Percentiles rank a stretch among this genome's conserved stretches.
Conservation (phyloP, 176 grass and related monocot genomes). For the Olyra latifolia region DNA sequence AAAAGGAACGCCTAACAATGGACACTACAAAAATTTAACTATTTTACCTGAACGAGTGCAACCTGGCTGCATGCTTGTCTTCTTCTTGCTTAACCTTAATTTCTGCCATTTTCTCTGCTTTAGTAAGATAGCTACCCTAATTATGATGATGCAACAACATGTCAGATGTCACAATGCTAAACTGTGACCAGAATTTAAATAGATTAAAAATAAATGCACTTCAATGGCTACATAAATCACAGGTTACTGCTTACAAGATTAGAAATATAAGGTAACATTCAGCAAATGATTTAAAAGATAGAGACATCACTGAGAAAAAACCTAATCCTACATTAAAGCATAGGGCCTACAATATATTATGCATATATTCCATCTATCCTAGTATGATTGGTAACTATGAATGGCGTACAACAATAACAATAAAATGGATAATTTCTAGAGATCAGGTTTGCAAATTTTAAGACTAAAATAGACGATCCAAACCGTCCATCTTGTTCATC, state of each 20-base stretch:
- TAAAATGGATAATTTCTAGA: neutral
- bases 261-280: conserved; percentile 13
- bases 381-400: neutral
- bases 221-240: neutral
- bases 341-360: conserved; percentile 3
- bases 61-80: conserved; percentile 70
- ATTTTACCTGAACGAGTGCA: conserved; percentile 81
- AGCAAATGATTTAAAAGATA: conserved; percentile 14
- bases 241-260: neutral
- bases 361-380: neutral
- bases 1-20: conserved; percentile 9
- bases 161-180: neutral
- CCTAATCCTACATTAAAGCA: neutral
- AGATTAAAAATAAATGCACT: neutral
- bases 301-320: neutral
- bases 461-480: no score
- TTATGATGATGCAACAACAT: conserved; percentile 5
- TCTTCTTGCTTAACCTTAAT: conserved; percentile 85
- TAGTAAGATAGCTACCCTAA: conserved; percentile 82
- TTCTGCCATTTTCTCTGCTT: conserved; percentile 63
- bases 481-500: no score
- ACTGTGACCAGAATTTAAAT: conserved; percentile 6
- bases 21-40: neutral
- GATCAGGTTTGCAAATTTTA: no score
- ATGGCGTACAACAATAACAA: neutral